phyloP scores from a whole-genome alignment of 1,284 basidiomycete genomes.

The Schizophyllum commune region DNA sequence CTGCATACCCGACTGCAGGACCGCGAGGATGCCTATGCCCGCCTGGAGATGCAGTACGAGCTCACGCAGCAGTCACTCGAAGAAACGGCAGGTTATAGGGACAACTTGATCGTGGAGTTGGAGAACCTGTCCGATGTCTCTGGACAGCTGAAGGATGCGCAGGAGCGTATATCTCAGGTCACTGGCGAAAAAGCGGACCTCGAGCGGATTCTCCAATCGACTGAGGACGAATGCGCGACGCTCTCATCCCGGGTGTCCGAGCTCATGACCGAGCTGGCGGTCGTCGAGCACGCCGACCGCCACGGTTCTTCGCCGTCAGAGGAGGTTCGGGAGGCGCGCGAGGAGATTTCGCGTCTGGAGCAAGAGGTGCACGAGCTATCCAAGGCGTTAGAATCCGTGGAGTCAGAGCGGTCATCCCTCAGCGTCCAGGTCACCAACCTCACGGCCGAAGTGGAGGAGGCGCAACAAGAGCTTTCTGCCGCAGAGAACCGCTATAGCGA shows the following conservation, averaged over 20 bases:
- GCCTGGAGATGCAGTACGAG: background rate
- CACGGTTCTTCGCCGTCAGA: background rate
- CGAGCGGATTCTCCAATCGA: too few species aligned
- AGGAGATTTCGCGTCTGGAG: conserved; percentile 30
- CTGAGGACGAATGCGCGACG: too few species aligned
- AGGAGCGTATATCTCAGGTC: conserved; percentile 4
- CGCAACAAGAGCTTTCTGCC: conserved; percentile 44
- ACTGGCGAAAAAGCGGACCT: conserved; percentile 14
- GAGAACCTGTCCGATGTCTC: conserved; percentile 21
- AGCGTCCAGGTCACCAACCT: conserved; percentile 54
- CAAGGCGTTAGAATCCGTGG: conserved; percentile 40
- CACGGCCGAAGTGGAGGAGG: conserved; percentile 43
- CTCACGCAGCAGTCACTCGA: too few species aligned
- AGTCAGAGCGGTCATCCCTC: conserved; percentile 57
- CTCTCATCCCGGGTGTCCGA: too few species aligned
- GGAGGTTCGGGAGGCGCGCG: conserved; percentile 21
- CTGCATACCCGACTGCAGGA: background rate
- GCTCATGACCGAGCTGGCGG: too few species aligned
- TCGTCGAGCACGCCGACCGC: too few species aligned
- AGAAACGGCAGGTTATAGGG: conserved; percentile 15
- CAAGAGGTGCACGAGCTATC: conserved; percentile 31
- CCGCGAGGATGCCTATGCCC: background rate
- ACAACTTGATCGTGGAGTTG: conserved; percentile 26
- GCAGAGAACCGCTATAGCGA: conserved; percentile 49
- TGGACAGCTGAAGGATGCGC: conserved; percentile 15